Evolutionary conservation across 352 stramenopile species (phyloP), one percentile per base, ranked within the genome.

Genomic region (Detonula confervacea): DNA sequence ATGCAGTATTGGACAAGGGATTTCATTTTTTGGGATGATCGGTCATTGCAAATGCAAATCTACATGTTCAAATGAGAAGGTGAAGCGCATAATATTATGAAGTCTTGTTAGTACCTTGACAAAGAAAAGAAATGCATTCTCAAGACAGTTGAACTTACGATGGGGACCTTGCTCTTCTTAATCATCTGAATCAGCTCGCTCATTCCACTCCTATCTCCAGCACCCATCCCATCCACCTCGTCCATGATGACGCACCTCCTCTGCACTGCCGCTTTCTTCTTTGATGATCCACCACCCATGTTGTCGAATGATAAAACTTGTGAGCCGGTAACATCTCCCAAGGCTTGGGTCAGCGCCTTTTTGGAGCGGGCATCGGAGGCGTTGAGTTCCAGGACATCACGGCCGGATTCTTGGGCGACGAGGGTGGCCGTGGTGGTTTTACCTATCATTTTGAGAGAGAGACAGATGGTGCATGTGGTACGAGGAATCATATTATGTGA

Each of bases 11-110:
- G 98, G n/a, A 95, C 93, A 7, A 99, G 87, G 35, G 95, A 86
- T 65, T 83, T 90, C 14, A 96, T 87, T 74, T 99, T 99, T 42
- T 94, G 92, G 66, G 93, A 98, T 80, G 98, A 95, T 1, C 97
- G 94, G 85, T 99, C 98, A 75, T 99, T 99, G 87, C 98, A 99
- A 81, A 99, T 99, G 81, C 97, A 99, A 87, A 99, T 99, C 65
- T 64, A 27, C n/a, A 57, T 24, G 11, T 12, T 42, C 5, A 42
- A 42, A 42, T 42, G 33, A 42, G 33, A 5, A 42, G 33, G 33
- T 12, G 33, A 42, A 5, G 33, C 33, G 33, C 33, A 42, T 42
- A 11, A n/a, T n/a, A n/a, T n/a, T n/a, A n/a, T n/a, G n/a, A n/a
- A 42, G 33, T 42, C 5, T 42, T 42, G 11, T 5, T 12, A 42